Evolutionary conservation across 2,329 filamentous ascomycete species (phyloP), one percentile per base, ranked within the genome.

Genomic region (Incumbomyces lentus): DNA sequence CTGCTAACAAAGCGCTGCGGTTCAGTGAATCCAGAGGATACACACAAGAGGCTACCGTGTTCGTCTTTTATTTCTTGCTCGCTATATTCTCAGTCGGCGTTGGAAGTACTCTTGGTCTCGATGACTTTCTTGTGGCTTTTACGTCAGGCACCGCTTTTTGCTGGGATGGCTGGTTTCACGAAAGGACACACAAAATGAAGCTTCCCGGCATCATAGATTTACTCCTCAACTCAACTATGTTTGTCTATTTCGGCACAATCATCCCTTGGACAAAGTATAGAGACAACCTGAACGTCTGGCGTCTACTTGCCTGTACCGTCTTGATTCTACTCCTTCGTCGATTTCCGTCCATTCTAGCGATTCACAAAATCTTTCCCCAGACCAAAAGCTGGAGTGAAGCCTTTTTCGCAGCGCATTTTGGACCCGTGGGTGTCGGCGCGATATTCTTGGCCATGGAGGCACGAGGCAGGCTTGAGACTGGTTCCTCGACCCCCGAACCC

Each of bases 121-220:
- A 77, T 52, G 74, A 78, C 57, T 78, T 78, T 58, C 66, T 78
- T 0, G 71, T 76, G 2, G 69, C 73, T 0, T 78, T 78, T 49
- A 69, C 68, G n/a, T 73, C 73, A 1, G 74, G 74, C 5, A 67
- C 73, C 18, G 72, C 71, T 2, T 78, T 78, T 54, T 69, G 71
- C 1, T 68, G 72, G 46, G 71, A 73, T 49, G 73, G 74, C 31
- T 76, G 72, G 66, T 75, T 73, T 47, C 62, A 67, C 1, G 68
- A 67, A 35, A 68, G 70, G 51, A 73, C 64, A 2, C 62, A 64
- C 5, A 64, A 68, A 30, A 65, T 70, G 0, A 60, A 69, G 1
- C 63, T 78, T 1, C 70, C 71, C 0, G 60, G 68, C 10, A 66
- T 78, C 38, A 67, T 76, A 44, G 74, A 78, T 52, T 57, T 77